A percentile compares a stretch with the other conserved stretches of the same genome.
Conservation (phyloP, 495 filamentous ascomycete species). For the Venustampulla echinocandica region DNA sequence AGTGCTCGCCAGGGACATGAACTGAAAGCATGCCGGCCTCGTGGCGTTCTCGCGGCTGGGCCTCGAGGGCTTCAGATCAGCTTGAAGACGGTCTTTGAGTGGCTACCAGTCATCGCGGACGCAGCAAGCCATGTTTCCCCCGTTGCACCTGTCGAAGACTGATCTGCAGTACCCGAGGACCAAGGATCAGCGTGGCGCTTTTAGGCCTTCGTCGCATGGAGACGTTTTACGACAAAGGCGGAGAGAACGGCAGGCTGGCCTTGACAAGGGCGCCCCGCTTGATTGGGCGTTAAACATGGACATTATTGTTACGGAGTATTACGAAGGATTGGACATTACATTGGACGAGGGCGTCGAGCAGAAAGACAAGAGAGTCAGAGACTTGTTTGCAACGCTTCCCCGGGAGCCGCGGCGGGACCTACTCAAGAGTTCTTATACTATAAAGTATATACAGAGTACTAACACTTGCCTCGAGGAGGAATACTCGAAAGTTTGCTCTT, state of each 20-base stretch:
- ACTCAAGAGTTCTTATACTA: no score
- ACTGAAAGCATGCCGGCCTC: constrained; percentile 3
- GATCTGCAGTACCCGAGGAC: constrained; percentile 23
- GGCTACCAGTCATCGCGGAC: constrained; percentile 12
- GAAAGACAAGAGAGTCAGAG: no score
- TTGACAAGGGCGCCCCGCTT: constrained; percentile 15
- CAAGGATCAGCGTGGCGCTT: constrained; percentile 21
- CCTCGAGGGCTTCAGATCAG: not conserved
- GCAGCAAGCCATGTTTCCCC: not conserved
- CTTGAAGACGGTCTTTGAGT: not conserved
- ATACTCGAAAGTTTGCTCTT: no score
- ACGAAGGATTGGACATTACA: no score
- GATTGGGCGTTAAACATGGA: constrained; percentile 5
- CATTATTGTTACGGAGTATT: no score
- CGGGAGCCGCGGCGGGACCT: no score
- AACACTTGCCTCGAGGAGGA: no score
- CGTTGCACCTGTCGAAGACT: constrained; percentile 18
- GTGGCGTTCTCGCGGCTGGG: constrained; percentile 5
- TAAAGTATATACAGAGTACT: no score
- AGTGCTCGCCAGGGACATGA: not conserved
- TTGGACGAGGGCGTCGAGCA: no score
- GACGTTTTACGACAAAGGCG: constrained; percentile 11
- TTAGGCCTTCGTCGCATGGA: constrained; percentile 18
- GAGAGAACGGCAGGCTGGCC: not conserved
- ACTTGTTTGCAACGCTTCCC: no score